Base-by-base conservation (phyloP, 2,329 filamentous ascomycete species). In the Alternaria triticina region DNA sequence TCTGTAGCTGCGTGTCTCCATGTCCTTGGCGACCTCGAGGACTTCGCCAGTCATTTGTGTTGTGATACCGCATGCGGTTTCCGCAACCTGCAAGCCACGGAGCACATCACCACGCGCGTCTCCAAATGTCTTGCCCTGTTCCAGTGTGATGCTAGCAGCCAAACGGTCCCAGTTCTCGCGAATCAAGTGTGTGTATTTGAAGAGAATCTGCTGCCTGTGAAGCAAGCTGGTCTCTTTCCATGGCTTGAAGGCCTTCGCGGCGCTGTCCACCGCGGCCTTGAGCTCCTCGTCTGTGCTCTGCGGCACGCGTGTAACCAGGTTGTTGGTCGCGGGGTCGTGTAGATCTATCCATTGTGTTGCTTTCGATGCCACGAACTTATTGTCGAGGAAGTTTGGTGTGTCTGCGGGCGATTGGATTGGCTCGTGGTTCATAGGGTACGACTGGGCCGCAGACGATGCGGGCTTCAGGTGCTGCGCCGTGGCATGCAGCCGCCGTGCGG, bases 121-220 rank as follows among this genome's bases (percentile, higher is more conserved):
- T 57, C 90, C 90, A 79, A 95, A 90, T 0, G 92, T 96, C 87
- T 96, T 96, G 79, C 92, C 92, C 84, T 96, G 92, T 84, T 96
- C 92, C 60, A 95, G 85, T 7, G 91, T 94, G 79, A 96, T 96
- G 82, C 90, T 93, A 12, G 92, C 92, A 15, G 92, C 92, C 70
- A 96, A 83, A 17, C 92, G 86, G 79, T 96, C 92, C 91, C 91
- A 94, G 83, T 96, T 91, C 82, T 94, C 90, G 56, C 91, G 86
- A 78, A 96, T 93, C 75, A 96, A 83, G 30, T 86, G 86, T 33
- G 93, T 91, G 74, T 93, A 94, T 81, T 91, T 91, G 86, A 96
- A 95, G 91, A 95, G 93, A 82, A 95, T 90, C 82, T 92, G 89
- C 85, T 96, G 92, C 67, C 92, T 86, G 66, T 87, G 84, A 69